Percentiles rank a stretch among this genome's conserved stretches.
Evolutionary conservation across 2,329 filamentous ascomycete species (phyloP).

Genomic region (Monosporascus sp.): DNA sequence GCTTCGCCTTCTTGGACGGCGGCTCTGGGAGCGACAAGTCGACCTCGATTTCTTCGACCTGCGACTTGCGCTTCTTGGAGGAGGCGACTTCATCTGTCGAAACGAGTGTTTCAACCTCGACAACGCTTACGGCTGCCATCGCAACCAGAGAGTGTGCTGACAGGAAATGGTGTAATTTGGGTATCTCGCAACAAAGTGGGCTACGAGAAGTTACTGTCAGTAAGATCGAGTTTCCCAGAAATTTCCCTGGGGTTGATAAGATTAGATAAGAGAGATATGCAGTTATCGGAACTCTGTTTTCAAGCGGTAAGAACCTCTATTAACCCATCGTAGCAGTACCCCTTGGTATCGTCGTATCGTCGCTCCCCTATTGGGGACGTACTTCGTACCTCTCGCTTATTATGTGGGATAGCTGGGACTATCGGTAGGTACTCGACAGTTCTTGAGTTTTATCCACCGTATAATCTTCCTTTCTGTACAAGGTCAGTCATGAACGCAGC

Average conservation of each 20-base stretch:
- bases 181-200: neutral
- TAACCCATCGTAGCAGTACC: too few relatives aligned
- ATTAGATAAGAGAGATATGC: constrained; percentile 14
- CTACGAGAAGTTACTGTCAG: constrained; percentile 1
- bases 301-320: too few relatives aligned
- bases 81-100: constrained; percentile 14
- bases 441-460: too few relatives aligned
- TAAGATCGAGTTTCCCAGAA: constrained; percentile 11
- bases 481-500: too few relatives aligned
- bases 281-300: neutral
- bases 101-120: constrained; percentile 8
- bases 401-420: too few relatives aligned
- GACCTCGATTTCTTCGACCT: constrained; percentile 74
- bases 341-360: too few relatives aligned
- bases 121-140: constrained; percentile 10
- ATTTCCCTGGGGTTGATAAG: constrained; percentile 29
- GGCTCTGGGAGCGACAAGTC: constrained; percentile 87
- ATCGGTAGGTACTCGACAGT: too few relatives aligned
- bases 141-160: neutral
- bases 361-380: too few relatives aligned
- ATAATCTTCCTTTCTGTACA: too few relatives aligned
- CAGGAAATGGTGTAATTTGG: neutral
- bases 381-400: too few relatives aligned
- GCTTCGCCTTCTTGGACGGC: constrained; percentile 87
- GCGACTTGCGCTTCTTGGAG: constrained; percentile 68